Evolutionary conservation across 352 stramenopile species (phyloP), one percentile per base, ranked within the genome.

Genomic region (Pythium rhizo-oryzae): DNA sequence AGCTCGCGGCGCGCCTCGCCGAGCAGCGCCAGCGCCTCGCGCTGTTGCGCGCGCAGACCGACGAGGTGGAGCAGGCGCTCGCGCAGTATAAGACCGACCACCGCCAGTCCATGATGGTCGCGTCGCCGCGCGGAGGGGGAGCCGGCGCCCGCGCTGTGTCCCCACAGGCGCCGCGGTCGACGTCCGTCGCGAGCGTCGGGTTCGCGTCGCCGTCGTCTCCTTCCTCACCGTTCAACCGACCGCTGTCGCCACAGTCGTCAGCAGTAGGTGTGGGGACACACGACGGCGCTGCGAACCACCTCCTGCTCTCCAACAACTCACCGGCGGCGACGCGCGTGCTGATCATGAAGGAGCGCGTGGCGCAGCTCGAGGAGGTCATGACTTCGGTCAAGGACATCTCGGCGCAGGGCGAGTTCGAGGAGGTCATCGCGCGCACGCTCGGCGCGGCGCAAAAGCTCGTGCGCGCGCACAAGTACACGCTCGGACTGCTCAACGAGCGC

Each of bases 341-440:
- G 49, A 56, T 81, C 65, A 76, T 80, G 46, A 66, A 78, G 8
- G 79, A 87, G 64, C 79, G 82, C 21, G 71, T 90, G 21, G 66
- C 71, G 12, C 78, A 90, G 66, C 69, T 90, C n/a, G 82, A 90
- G 50, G 78, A 80, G n/a, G 69, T 88, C 16, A 83, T 87, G 69
- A 66, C 76, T 21, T 72, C 78, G 4, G 80, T 84, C 0, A 87
- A 85, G 43, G 82, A 88, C 47, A 80, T 90, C 46, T 90, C 79
- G 8, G 76, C 81, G 0, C 81, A 87, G 37, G 81, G 78, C 41
- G 80, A 83, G 64, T 88, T 88, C 44, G 62, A 82, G 6, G 80
- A 84, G 47, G 79, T 90, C 11, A 77, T 90, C 18, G 70, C 80
- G 49, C 75, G 80, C 39, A 89, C 77, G 11, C 49, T 92, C 2